Evolutionary conservation across 345 rosid genomes (phyloP), one percentile per base, ranked within the genome.

Genomic region (Salix viminalis): DNA sequence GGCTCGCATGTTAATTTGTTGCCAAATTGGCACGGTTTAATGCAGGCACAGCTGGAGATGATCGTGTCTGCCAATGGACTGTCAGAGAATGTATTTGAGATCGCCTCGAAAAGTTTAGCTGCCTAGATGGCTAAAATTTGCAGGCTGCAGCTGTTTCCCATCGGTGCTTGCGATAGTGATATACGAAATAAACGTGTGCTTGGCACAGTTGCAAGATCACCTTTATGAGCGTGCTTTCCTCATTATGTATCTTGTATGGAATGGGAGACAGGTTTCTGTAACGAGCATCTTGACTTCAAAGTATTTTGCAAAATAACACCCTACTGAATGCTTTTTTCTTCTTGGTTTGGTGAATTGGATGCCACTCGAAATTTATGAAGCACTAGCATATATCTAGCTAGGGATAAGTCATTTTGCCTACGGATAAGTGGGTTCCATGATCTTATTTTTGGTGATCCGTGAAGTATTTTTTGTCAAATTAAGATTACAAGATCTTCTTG

Each of bases 1-100:
- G 5, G 4, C 44, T 15, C 3, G 42, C 39, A 12, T 48, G 30
- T 46, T 48, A 13, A 50, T 74, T 21, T 6, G 65, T 21, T 14
- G 6, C 46, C 30, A 44, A 28, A 74, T 64, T 52, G 23, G 24
- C 44, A 19, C 69, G 65, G 75, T 50, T 39, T 26, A 50, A 71
- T 86, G 76, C 89, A 96, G 99, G 94, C 95, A 15, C 97, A 96
- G 79, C 83, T 96, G 85, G 98, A 96, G 90, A 92, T 81, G 96
- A 96, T 96, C 72, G 78, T 94, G 86, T 90, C 97, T 75, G 76
- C 90, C 65, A 92, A 94, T 74, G 99, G 98, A 41, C 81, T 96
- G 80, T 96, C 99, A 0, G 99, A 94, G 85, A 96, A 94, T 24
- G 97, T 94, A 9, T 94, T 84, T 48, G 97, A 96, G 92, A 96